A percentile compares a stretch with the other conserved stretches of the same genome.
phyloP scores from a whole-genome alignment of 1,139 yeast genomes.

The Suhomyces anneliseae region DNA sequence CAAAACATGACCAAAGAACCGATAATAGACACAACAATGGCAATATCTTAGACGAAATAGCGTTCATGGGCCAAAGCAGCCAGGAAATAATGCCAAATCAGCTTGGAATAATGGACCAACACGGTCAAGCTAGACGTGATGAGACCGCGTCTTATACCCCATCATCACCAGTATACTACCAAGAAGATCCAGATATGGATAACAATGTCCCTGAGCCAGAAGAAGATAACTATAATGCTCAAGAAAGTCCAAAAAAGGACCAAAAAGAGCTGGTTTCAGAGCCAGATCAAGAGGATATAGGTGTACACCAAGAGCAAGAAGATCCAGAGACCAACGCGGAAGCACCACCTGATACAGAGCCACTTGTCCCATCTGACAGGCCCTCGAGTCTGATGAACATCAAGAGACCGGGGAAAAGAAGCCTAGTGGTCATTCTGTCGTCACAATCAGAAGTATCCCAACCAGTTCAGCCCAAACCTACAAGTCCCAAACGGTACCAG shows the following conservation, averaged over 20 bases:
- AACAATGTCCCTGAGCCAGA: too few relatives aligned
- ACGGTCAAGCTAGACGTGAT: background rate
- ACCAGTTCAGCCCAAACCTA: background rate
- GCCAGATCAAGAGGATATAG: too few relatives aligned
- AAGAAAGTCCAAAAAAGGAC: background rate
- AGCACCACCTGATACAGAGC: too few relatives aligned
- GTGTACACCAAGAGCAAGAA: too few relatives aligned
- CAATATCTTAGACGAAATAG: background rate
- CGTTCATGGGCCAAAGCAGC: background rate
- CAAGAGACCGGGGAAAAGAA: background rate
- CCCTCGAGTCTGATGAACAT: background rate
- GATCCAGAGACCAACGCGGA: too few relatives aligned
- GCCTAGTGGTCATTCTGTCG: background rate
- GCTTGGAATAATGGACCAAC: background rate
- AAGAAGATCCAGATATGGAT: background rate
- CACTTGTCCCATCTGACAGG: too few relatives aligned
- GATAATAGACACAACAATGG: background rate
- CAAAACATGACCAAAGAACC: background rate
- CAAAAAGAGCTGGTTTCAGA: background rate
- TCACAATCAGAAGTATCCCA: background rate
- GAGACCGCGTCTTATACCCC: background rate
- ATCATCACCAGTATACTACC: background rate
- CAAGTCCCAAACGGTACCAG: background rate
- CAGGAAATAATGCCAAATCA: background rate
- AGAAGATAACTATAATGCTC: too few relatives aligned